Conservation (phyloP, 2,329 filamentous ascomycete species). For the Alternaria infectoria region DNA sequence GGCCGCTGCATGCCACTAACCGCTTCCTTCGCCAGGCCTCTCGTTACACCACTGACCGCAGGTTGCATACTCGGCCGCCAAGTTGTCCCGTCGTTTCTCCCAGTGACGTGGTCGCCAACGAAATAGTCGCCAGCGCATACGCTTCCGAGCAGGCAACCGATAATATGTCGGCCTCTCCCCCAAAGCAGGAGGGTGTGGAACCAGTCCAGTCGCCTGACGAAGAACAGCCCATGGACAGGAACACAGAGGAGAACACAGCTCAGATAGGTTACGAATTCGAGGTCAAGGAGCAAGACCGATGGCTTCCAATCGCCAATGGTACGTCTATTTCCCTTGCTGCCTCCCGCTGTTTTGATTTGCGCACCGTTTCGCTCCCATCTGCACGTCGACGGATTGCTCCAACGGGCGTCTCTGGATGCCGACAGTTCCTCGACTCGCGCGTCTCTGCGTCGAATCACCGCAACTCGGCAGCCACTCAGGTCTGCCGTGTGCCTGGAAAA, state of each 20-base stretch:
- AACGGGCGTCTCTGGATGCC: slow-evolving; percentile 57
- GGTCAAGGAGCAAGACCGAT: slow-evolving; percentile 99
- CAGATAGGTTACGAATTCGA: slow-evolving; percentile 90
- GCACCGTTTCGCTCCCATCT: slow-evolving; percentile 37
- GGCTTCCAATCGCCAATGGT: slow-evolving; percentile 99
- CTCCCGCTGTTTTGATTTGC: slow-evolving; percentile 48
- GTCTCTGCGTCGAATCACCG: slow-evolving; percentile 56
- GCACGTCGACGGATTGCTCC: slow-evolving; percentile 50
- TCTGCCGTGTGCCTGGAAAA: slow-evolving; percentile 38
- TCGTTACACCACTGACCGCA: slow-evolving; percentile 40
- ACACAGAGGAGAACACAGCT: slow-evolving; percentile 77
- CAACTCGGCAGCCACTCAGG: slow-evolving; percentile 29
- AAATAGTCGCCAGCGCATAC: slow-evolving; percentile 52
- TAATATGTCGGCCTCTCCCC: slow-evolving; percentile 87
- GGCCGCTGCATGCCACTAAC: slow-evolving; percentile 45
- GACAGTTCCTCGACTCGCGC: slow-evolving; percentile 55
- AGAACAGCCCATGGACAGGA: slow-evolving; percentile 89
- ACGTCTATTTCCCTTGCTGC: slow-evolving; percentile 61
- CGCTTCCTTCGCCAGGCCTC: slow-evolving; percentile 31
- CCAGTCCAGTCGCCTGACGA: slow-evolving; percentile 92
- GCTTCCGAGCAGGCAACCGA: slow-evolving; percentile 52
- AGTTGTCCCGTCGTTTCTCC: slow-evolving; percentile 33
- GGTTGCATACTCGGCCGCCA: slow-evolving; percentile 43
- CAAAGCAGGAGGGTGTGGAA: slow-evolving; percentile 88
- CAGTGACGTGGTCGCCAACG: slow-evolving; percentile 51